Base-by-base conservation (phyloP, 1,139 yeast genomes). In the Candida sp. region DNA sequence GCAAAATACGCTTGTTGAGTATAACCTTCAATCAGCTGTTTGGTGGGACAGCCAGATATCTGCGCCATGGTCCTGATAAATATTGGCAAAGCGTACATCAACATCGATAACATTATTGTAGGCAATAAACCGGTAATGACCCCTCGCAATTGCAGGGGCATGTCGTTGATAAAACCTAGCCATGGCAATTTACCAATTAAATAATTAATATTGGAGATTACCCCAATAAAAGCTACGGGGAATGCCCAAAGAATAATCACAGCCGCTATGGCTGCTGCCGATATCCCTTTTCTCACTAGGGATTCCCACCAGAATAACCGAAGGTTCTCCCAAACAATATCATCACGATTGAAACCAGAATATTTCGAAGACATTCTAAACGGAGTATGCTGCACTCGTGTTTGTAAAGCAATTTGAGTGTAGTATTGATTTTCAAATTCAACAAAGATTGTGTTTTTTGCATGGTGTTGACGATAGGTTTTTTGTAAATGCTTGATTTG, bases 231-330 rank as follows among this genome's bases (percentile, higher is more conserved):
- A 4, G 95, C 88, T 11, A 87, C 93, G 2, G 96, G 96, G 48
- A 88, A 75, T 32, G 95, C 84, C 96, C 96, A 88, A 52, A 87
- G 81, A 19, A 87, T 69, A 42, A 87, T 74, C 52, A 84, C 63
- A 4, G 81, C 73, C 35, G 72, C 60, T 50, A 89, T 77, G 11
- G 82, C 80, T 19, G 83, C 74, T 42, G 72, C 56, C 0, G 96
- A 86, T 45, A 76, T 77, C 23, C 79, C 58, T 38, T 70, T 65
- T 67, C 93, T 77, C 27, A 79, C 64, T 40, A 85, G 63, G 54
- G 90, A 75, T 66, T 86, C 95, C 86, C 90, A 84, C 95, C 96
- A 87, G 50, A 79, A 77, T 64, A 89, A 63, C 54, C 95, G 77
- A 77, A 90, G 66, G 56, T 83, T 85, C 23, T 73, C 59, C 93